These are phyloP conservation scores for Mortierella sp. DNA, from an alignment of 371 early-diverging fungal genomes.

Conservation along the genomic window DNA sequence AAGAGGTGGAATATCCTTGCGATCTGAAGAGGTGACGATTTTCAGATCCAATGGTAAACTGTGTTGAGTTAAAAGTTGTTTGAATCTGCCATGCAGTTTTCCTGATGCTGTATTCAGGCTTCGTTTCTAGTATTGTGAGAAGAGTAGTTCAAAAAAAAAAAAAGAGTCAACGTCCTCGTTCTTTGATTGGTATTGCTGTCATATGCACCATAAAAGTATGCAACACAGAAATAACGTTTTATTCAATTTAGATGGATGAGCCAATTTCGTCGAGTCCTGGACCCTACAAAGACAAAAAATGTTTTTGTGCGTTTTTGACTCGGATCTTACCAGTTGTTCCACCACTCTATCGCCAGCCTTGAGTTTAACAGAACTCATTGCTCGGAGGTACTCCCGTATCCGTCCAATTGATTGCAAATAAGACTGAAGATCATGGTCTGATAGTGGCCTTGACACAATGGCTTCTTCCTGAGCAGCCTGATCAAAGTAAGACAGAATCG, in stretches of 20 bases:
- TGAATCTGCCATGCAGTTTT: constrained; percentile 68
- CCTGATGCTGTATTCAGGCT: constrained; percentile 67
- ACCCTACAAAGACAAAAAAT: neutral
- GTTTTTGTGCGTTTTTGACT: neutral
- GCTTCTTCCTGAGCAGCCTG: constrained; percentile 81
- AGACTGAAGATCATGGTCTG: constrained; percentile 63
- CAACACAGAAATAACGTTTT: neutral
- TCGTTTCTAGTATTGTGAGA: constrained; percentile 61
- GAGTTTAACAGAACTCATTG: constrained; percentile 64
- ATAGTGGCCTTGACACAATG: constrained; percentile 70
- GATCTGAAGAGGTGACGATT: constrained; percentile 46
- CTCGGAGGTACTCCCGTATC: constrained; percentile 68
- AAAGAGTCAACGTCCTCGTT: neutral
- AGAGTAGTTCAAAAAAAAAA: neutral
- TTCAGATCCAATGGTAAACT: constrained; percentile 66
- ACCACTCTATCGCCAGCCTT: constrained; percentile 67
- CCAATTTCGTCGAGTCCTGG: neutral
- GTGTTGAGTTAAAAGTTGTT: constrained; percentile 63
- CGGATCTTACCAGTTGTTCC: constrained; percentile 60
- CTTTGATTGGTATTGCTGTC: neutral
- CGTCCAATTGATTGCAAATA: constrained; percentile 68
- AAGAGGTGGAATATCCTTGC: constrained; percentile 51
- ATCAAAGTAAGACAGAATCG: constrained; percentile 83
- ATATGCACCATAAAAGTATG: neutral
- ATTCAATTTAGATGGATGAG: constrained; percentile 1